Evolutionary conservation across 352 stramenopile species (phyloP).

Genomic region (Pythium coloratum): DNA sequence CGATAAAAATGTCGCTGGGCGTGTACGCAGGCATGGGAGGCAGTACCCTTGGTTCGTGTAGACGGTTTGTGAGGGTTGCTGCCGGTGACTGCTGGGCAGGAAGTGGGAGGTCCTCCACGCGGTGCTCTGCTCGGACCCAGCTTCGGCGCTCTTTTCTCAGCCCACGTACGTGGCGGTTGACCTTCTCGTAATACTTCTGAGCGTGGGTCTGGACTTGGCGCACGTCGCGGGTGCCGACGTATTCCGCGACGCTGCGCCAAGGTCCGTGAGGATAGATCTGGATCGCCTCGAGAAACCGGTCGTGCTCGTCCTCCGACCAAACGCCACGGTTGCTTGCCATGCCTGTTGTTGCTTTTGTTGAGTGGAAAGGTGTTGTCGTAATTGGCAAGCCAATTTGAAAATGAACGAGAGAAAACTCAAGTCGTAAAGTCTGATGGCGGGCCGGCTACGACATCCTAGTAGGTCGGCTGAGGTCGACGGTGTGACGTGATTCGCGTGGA

Average conservation of each 20-base stretch:
- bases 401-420: not conserved
- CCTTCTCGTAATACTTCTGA: constrained; percentile 73
- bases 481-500: too few relatives aligned
- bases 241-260: constrained; percentile 31
- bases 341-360: not conserved
- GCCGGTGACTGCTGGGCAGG: constrained; percentile 3
- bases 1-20: too few relatives aligned
- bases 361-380: not conserved
- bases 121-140: constrained; percentile 23
- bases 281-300: constrained; percentile 33
- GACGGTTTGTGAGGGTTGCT: constrained; percentile 1
- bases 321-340: constrained; percentile 24
- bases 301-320: constrained; percentile 40
- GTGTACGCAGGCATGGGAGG: not conserved
- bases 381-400: not conserved
- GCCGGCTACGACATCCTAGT: not conserved
- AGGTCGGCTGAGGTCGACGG: too few relatives aligned
- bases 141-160: constrained; percentile 58
- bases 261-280: constrained; percentile 38
- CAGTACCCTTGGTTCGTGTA: not conserved
- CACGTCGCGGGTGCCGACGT: constrained; percentile 39
- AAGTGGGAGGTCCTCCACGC: constrained; percentile 18
- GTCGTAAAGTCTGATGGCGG: too few relatives aligned
- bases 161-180: constrained; percentile 51
- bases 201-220: constrained; percentile 67